Conservation (phyloP, 345 rosid genomes). For the Garcia nutans region DNA sequence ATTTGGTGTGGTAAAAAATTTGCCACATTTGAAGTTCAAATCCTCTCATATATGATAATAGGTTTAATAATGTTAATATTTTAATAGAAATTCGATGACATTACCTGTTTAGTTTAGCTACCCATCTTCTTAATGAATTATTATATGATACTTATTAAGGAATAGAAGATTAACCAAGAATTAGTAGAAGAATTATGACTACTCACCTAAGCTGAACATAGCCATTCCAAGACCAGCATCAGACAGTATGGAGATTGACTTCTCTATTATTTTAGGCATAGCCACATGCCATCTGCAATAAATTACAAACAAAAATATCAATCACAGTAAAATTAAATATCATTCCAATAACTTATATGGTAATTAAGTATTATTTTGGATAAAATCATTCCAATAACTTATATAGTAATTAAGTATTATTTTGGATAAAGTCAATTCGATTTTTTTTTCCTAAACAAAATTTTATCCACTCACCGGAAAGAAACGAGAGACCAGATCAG, state of each 20-base stretch:
- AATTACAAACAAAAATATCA: background rate
- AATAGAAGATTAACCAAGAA: no score
- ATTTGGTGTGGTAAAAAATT: slow-evolving; percentile 1
- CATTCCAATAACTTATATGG: background rate
- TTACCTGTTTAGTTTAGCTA: no score
- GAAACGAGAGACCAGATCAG: slow-evolving; percentile 32
- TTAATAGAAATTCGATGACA: no score
- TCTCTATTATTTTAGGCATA: slow-evolving; percentile 30
- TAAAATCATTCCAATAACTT: no score
- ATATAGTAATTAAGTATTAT: no score
- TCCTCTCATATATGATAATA: background rate
- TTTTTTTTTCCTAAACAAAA: background rate
- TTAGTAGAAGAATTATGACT: background rate
- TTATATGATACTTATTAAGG: no score
- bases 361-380: background rate
- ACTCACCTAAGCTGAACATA: slow-evolving; percentile 42
- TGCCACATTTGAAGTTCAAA: background rate
- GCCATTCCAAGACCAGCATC: slow-evolving; percentile 45
- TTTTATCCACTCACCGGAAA: slow-evolving; percentile 19
- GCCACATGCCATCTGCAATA: slow-evolving; percentile 35
- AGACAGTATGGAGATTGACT: slow-evolving; percentile 38
- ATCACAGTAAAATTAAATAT: background rate
- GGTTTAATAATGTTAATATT: no score
- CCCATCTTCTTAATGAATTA: no score
- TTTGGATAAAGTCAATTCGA: background rate